Base-by-base conservation (phyloP, 2,329 filamentous ascomycete species). In the Fonsecaea multimorphosa region DNA sequence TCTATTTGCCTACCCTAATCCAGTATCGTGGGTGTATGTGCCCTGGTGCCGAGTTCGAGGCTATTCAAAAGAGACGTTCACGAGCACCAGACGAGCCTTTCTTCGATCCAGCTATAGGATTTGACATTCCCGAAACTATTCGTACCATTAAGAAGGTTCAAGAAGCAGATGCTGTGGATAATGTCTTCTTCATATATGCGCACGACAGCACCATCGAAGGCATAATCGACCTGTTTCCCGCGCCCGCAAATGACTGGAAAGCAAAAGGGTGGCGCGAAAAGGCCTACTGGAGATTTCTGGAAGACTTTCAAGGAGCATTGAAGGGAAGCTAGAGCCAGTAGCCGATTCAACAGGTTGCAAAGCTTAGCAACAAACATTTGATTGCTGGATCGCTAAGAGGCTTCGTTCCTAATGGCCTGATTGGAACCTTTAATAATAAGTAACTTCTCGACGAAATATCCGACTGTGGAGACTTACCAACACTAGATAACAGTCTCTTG, bases 131-230 rank as follows among this genome's bases (percentile, higher is more conserved):
- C 0, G 74, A 74, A 1, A 72, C 63, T 12, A 58, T 57, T 7
- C 34, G 19, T 64, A 66, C 53, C 71, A 75, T 64, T 68, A 70
- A 12, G 9, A 71, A 67, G 34, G 55, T 75, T 9, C 63, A 70
- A 56, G 69, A 67, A 14, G 70, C 74, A 36, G 74, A 76, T 62
- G 72, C 68, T 6, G 59, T 68, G 38, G 66, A 70, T 1, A 70
- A 74, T 58, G 67, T 76, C 12, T 71, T 76, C 46, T 70, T 75
- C 6, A 65, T 67, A 24, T 69, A 74, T 12, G 73, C 73, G 14
- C 74, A 77, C 58, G 76, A 75, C 57, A 56, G 61, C 27, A 68
- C 64, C 14, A 61, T 76, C 56, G 55, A 68, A 29, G 66, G 72
- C 53, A 63, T 70, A 52, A 71, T 76, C 3, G 57, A 64, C 36